Conservation (phyloP, 139 green algal genomes). For the Chlorella sp. region DNA sequence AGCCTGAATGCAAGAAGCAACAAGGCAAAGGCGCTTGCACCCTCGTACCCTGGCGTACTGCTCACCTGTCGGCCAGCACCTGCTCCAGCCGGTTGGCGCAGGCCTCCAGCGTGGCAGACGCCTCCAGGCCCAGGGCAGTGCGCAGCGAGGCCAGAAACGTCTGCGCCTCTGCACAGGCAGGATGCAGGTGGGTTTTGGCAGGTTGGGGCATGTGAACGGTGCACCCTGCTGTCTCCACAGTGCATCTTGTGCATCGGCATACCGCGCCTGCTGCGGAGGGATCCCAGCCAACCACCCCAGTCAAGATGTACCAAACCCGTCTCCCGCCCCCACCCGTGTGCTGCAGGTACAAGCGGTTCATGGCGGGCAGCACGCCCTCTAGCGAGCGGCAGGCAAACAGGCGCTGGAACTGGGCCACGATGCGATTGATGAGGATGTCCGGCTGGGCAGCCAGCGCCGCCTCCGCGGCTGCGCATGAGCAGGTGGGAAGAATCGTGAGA, state of each 20-base stretch:
- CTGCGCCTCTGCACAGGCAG: conserved; percentile 12
- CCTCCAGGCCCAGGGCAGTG: conserved; percentile 5
- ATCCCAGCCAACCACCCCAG: background rate
- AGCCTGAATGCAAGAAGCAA: background rate
- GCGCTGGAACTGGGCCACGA: conserved; percentile 33
- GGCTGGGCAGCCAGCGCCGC: conserved; percentile 22
- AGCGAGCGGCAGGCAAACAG: conserved; percentile 30
- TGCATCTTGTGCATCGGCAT: background rate
- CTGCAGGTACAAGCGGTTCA: conserved; percentile 28
- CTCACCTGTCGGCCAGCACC: conserved; percentile 19
- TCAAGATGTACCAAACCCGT: background rate
- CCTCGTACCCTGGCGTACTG: background rate
- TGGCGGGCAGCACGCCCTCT: conserved; percentile 30
- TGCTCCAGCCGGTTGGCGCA: conserved; percentile 31
- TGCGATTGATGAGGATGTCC: conserved; percentile 26
- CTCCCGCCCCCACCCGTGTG: background rate
- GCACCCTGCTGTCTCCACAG: background rate
- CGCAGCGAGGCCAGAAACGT: conserved; percentile 24
- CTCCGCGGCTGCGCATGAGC: conserved; percentile 13
- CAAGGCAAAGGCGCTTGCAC: background rate
- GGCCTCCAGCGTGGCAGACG: conserved; percentile 16
- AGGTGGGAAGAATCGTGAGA: too few species aligned
- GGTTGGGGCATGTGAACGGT: background rate
- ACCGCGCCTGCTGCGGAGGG: too few species aligned
- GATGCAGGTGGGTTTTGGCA: too few species aligned